Evolutionary conservation across 371 early-diverging fungal genomes (phyloP), one percentile per base, ranked within the genome.

Genomic region (Saksenaea oblongispora): DNA sequence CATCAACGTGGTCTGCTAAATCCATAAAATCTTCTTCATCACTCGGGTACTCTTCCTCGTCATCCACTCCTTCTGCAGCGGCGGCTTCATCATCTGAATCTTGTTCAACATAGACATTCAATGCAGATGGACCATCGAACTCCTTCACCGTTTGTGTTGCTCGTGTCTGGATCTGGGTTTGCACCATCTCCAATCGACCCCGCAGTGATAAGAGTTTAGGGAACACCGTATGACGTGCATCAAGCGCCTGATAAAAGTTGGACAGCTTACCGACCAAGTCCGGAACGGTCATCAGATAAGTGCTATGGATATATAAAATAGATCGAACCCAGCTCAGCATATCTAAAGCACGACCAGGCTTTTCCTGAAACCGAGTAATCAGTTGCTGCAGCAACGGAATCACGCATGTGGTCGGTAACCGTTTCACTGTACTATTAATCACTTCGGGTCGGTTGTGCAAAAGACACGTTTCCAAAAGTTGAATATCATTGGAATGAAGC

Each of bases 151-250:
- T 76, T 28, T 79, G 76, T 44, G 76, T 72, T 37, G 76, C 70
- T 54, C 87, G 80, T 65, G 84, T 74, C 57, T 84, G 82, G 44
- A 90, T 86, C 74, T 92, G 93, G 53, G 78, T 80, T 68, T 87
- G 81, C 1, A 91, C 86, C 70, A 94, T 70, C 62, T 94, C 94
- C 26, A 94, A 76, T 24, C 93, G 85, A n/a, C 94, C 94, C 41
- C 82, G 74, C 47, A 94, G 72, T 57, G 84, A 80, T 28, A 88
- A 70, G 56, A 94, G 71, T 62, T 88, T 87, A 13, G 83, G 77
- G 67, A 87, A 88, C 14, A 84, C 84, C 14, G 70, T 65, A 1
- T 84, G 74, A 58, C 93, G 88, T 0, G 84, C 63, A 64, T 90
- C 89, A 18, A 94, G 65, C 5, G 89, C 86, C 64, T 86, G 86